phyloP scores from a whole-genome alignment of 139 green algal genomes.

The Auxenochlorella protothecoides region DNA sequence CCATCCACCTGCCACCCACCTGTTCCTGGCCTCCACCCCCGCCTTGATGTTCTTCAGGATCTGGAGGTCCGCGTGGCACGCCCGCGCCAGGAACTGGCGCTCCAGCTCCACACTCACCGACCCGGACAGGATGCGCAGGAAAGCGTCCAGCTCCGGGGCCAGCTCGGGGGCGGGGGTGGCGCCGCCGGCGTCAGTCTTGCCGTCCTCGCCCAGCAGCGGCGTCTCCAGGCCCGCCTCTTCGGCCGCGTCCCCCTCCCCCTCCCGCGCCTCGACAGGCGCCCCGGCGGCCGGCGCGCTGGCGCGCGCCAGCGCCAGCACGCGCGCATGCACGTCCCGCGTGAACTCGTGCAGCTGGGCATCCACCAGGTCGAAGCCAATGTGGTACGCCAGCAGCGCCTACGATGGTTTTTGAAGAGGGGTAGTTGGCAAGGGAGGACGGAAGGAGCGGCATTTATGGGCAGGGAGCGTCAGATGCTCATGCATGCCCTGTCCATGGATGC shows the following conservation, averaged over 20 bases:
- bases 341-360: constrained; percentile 93
- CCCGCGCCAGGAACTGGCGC: constrained; percentile 90
- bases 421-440: too few species aligned
- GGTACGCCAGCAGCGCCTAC: constrained; percentile 79
- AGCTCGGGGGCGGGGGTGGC: background rate
- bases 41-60: constrained; percentile 88
- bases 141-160: constrained; percentile 9
- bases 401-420: too few species aligned
- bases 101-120: constrained; percentile 75
- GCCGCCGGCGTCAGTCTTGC: too few species aligned
- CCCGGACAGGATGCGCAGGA: constrained; percentile 65
- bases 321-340: constrained; percentile 21
- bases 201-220: too few species aligned
- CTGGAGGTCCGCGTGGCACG: constrained; percentile 68
- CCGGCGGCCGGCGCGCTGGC: too few species aligned
- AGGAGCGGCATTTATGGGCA: too few species aligned
- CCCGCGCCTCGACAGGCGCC: too few species aligned
- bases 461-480: too few species aligned
- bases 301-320: too few species aligned
- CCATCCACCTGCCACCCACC: background rate
- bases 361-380: constrained; percentile 94
- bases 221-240: too few species aligned
- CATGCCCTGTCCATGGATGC: too few species aligned
- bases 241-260: too few species aligned
- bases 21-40: constrained; percentile 56